A percentile compares a stretch with the other conserved stretches of the same genome.
phyloP scores from a whole-genome alignment of 441 rosid genomes.

The Populus hybrid region DNA sequence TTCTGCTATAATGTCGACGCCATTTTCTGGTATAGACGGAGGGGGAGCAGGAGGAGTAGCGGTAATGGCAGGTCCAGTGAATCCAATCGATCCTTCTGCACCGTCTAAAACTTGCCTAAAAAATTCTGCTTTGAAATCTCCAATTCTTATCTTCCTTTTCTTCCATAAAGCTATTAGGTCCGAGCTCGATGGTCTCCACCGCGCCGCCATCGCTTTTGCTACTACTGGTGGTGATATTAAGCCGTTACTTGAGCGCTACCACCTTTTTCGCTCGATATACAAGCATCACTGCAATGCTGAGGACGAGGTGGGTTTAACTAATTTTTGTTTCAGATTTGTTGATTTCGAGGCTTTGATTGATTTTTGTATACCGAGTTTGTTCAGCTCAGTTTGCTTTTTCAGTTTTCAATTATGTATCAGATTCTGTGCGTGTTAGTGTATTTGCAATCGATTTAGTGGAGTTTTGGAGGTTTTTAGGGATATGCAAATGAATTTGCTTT shows the following conservation, averaged over 20 bases:
- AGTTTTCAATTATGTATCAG: neutral
- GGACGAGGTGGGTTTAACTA: conserved; percentile 49
- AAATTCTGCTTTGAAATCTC: conserved; percentile 46
- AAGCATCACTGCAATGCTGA: conserved; percentile 78
- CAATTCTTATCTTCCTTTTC: conserved; percentile 64
- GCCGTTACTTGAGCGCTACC: conserved; percentile 48
- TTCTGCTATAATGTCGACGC: conserved; percentile 45
- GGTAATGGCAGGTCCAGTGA: conserved; percentile 51
- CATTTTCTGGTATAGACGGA: conserved; percentile 38
- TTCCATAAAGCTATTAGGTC: conserved; percentile 68
- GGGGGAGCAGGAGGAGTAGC: conserved; percentile 50
- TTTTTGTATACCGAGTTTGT: too few species aligned
- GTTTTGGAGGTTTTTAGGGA: neutral
- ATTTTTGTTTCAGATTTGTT: neutral
- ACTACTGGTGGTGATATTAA: conserved; percentile 39
- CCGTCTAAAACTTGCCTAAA: conserved; percentile 41
- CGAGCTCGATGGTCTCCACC: conserved; percentile 68
- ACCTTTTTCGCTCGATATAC: conserved; percentile 52
- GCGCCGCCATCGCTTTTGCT: conserved; percentile 52
- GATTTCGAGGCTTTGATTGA: neutral
- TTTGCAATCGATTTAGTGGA: neutral
- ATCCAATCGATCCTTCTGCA: conserved; percentile 40
- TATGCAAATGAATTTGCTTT: neutral
- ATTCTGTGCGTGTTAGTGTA: neutral
- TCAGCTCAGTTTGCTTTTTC: neutral